Evolutionary conservation across 495 filamentous ascomycete species (phyloP).

Genomic region (Neurospora sp.): DNA sequence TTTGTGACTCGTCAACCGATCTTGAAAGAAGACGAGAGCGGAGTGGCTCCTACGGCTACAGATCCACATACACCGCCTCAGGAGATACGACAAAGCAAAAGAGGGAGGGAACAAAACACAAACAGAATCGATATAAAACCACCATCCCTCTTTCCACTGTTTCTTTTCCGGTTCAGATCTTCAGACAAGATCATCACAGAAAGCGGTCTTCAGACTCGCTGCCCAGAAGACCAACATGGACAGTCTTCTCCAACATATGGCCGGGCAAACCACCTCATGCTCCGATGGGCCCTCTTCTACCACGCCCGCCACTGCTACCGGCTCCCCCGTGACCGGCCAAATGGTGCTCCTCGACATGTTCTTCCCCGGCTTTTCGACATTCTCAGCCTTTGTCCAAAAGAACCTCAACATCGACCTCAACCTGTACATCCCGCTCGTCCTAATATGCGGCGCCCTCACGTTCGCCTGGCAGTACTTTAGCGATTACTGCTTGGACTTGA

Average conservation of each 20-base stretch:
- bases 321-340: conserved; percentile 5
- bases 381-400: conserved; percentile 48
- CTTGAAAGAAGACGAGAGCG: neutral
- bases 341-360: conserved; percentile 56
- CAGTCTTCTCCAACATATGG: neutral
- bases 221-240: neutral
- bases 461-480: conserved; percentile 42
- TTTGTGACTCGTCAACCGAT: neutral
- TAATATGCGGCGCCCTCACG: conserved; percentile 39
- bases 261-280: neutral
- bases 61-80: neutral
- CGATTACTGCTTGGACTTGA: conserved; percentile 30
- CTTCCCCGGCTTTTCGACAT: conserved; percentile 61
- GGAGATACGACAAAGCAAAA: neutral
- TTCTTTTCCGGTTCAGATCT: neutral
- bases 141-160: neutral
- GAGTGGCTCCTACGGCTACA: neutral
- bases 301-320: neutral
- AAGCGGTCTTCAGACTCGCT: neutral
- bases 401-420: conserved; percentile 61
- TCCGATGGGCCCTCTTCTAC: neutral
- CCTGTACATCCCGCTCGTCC: conserved; percentile 53
- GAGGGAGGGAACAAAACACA: neutral
- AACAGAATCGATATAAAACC: neutral
- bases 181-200: neutral